Evolutionary conservation across 495 filamentous ascomycete species (phyloP).

Genomic region (Achaetomiella virescens): DNA sequence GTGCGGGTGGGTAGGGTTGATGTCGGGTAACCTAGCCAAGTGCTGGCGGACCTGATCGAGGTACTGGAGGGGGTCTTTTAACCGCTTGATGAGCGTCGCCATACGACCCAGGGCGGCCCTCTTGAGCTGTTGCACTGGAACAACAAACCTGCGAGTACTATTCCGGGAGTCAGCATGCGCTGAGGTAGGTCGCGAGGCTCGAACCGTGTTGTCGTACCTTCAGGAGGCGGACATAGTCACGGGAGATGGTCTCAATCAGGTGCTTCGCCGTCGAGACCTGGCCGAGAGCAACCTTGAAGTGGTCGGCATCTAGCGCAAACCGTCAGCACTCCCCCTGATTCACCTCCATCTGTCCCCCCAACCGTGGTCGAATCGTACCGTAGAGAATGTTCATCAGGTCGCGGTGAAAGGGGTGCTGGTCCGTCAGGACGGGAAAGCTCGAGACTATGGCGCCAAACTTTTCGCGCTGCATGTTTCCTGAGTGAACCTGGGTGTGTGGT

Average conservation of each 20-base stretch:
- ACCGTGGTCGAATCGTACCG: constrained; percentile 25
- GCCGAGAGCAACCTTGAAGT: constrained; percentile 93
- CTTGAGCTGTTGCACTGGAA: constrained; percentile 58
- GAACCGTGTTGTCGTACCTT: too few species aligned
- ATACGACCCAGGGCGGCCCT: constrained; percentile 66
- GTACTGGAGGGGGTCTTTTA: constrained; percentile 91
- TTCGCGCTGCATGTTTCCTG: constrained; percentile 92
- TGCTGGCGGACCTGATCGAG: constrained; percentile 98
- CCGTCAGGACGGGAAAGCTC: constrained; percentile 87
- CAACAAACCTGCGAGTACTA: constrained; percentile 89
- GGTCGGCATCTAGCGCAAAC: constrained; percentile 74
- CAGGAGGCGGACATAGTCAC: constrained; percentile 89
- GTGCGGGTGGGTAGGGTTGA: constrained; percentile 96
- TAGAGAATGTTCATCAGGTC: constrained; percentile 57
- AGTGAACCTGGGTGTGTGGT: constrained; percentile 53
- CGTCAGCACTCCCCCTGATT: constrained; percentile 44
- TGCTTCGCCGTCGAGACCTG: constrained; percentile 94
- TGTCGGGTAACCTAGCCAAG: constrained; percentile 92
- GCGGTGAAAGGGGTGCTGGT: constrained; percentile 94
- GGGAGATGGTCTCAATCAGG: constrained; percentile 87
- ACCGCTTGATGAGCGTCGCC: constrained; percentile 87
- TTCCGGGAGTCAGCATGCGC: neutral
- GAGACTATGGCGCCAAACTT: constrained; percentile 85
- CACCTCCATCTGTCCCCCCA: neutral
- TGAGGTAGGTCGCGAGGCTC: too few species aligned